Conservation (phyloP, 257 asterid species). For the Penstemon eatonii region DNA sequence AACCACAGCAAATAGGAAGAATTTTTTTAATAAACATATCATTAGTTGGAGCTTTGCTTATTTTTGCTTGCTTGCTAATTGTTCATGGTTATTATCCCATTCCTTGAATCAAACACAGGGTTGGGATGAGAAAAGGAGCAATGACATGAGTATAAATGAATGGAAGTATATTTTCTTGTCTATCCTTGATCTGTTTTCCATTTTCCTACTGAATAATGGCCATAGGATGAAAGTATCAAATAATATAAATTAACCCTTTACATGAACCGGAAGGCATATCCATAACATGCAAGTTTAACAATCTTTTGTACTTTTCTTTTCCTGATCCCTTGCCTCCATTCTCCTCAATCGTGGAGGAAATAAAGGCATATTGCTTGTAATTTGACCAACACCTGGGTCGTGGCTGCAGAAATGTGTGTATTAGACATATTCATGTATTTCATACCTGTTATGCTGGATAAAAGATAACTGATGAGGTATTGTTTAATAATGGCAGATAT, state of each 20-base stretch:
- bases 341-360: not conserved
- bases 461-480: slow-evolving; percentile 30
- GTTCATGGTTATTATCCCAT: too few species aligned
- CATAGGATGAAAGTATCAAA: not conserved
- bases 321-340: not conserved
- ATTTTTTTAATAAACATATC: too few species aligned
- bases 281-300: not conserved
- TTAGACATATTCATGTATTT: too few species aligned
- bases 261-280: not conserved
- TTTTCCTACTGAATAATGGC: not conserved
- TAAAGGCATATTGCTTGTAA: not conserved
- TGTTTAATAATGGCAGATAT: slow-evolving; percentile 59
- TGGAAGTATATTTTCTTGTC: too few species aligned
- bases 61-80: too few species aligned
- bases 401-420: not conserved
- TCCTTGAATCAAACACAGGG: too few species aligned
- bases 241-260: not conserved
- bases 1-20: too few species aligned
- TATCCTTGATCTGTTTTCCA: too few species aligned
- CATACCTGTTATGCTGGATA: slow-evolving; percentile 15
- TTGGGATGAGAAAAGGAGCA: too few species aligned
- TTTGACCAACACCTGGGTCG: not conserved
- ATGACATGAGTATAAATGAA: too few species aligned
- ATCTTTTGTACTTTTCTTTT: not conserved
- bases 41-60: too few species aligned